Evolutionary conservation across 768 basidiomycete species (phyloP).

Genomic region (Tephrocybe sp.): DNA sequence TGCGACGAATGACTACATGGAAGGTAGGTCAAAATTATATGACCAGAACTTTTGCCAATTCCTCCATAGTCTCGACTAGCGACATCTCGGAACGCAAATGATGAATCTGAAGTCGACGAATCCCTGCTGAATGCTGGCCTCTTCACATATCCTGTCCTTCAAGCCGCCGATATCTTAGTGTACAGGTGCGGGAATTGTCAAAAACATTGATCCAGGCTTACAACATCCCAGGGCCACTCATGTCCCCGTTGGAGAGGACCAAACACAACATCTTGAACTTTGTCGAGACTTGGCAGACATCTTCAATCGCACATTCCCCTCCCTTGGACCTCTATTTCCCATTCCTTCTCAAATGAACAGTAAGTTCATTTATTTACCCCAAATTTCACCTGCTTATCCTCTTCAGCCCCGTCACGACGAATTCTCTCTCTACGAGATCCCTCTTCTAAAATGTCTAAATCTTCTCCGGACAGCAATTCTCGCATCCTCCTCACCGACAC

Average conservation of each 20-base stretch:
- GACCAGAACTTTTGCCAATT: conserved; percentile 1
- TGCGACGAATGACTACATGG: conserved; percentile 95
- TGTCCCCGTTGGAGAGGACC: conserved; percentile 96
- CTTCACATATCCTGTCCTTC: conserved; percentile 89
- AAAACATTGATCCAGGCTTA: background rate
- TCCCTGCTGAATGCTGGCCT: conserved; percentile 79
- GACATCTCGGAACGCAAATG: conserved; percentile 66
- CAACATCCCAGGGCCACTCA: conserved; percentile 66
- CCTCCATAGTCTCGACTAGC: conserved; percentile 65
- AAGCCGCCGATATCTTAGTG: conserved; percentile 87
- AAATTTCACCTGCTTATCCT: background rate
- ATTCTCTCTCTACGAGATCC: conserved; percentile 87
- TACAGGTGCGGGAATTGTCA: conserved; percentile 57
- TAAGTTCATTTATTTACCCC: conserved; percentile 32
- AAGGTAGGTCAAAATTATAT: conserved; percentile 52
- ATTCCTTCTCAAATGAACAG: conserved; percentile 72
- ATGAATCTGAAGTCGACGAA: conserved; percentile 79
- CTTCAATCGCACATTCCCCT: conserved; percentile 72
- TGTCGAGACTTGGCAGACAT: conserved; percentile 76
- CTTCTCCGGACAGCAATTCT: conserved; percentile 70
- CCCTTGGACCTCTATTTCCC: conserved; percentile 56
- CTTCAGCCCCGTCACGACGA: conserved; percentile 71
- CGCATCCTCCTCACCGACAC: conserved; percentile 87
- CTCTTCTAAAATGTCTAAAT: conserved; percentile 93
- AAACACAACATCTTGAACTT: conserved; percentile 91